These are phyloP conservation scores for Sistotremastrum suecicum DNA, from an alignment of 768 basidiomycete species.

Conservation along the genomic window DNA sequence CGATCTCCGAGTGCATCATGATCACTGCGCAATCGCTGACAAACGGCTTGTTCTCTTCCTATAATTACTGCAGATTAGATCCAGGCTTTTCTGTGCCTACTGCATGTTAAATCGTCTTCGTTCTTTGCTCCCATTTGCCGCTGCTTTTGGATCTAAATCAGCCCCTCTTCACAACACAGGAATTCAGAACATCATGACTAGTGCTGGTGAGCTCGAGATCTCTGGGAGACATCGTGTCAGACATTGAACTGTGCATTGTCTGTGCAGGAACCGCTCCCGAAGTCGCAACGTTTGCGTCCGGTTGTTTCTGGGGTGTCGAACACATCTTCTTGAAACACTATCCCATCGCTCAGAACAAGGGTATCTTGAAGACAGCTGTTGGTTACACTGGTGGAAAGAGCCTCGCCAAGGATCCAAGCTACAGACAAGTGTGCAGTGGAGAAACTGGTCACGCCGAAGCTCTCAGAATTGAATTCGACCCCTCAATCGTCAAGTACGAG, in stretches of 20 bases:
- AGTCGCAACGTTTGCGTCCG: conserved; percentile 23
- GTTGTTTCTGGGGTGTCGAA: conserved; percentile 82
- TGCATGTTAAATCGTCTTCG: no score
- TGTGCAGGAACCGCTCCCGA: background rate
- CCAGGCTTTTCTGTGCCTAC: no score
- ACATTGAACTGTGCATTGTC: background rate
- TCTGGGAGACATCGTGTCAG: background rate
- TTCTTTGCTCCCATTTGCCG: no score
- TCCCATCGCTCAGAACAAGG: conserved; percentile 55
- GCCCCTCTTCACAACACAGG: no score
- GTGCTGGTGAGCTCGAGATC: no score
- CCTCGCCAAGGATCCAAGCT: conserved; percentile 42
- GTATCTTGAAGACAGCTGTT: conserved; percentile 59
- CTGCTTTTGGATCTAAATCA: no score
- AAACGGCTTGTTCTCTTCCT: no score
- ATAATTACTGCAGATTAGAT: no score
- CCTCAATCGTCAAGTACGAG: conserved; percentile 57
- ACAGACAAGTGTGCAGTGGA: conserved; percentile 67
- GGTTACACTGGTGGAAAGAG: conserved; percentile 69
- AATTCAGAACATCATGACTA: no score
- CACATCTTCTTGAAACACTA: conserved; percentile 75
- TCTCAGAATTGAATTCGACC: conserved; percentile 76
- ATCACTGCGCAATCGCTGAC: no score
- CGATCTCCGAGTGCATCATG: no score
- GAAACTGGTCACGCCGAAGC: conserved; percentile 83